Conservation (phyloP, 164 flowering plant species). For the Piper betle region DNA sequence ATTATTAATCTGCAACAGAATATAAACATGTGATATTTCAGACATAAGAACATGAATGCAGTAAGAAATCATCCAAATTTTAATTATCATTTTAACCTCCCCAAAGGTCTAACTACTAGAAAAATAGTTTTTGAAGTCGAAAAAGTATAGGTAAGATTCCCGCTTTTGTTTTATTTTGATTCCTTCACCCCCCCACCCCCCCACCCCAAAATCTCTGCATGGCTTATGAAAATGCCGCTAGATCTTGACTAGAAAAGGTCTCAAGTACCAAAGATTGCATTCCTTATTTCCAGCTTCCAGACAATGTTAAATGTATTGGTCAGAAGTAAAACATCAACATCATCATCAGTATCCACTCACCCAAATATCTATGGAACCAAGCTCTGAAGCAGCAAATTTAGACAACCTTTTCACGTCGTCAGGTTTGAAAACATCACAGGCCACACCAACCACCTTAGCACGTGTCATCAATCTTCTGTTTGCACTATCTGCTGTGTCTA, state of each 20-base stretch:
- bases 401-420: constrained; percentile 67
- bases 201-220: no score
- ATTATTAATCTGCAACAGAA: constrained; percentile 65
- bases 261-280: no score
- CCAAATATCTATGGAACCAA: constrained; percentile 91
- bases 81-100: no score
- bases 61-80: background rate
- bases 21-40: constrained; percentile 5
- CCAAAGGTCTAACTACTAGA: background rate
- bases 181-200: no score
- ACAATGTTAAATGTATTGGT: background rate
- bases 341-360: constrained; percentile 23
- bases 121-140: no score
- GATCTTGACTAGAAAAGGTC: no score
- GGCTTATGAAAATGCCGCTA: no score
- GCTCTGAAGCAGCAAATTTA: constrained; percentile 53
- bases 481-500: constrained; percentile 20
- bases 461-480: constrained; percentile 25
- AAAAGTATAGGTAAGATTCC: no score
- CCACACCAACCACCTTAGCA: constrained; percentile 74
- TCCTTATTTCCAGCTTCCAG: background rate
- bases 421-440: constrained; percentile 84
- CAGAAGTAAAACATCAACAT: background rate
- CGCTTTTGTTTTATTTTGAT: no score
- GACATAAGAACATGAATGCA: background rate